Evolutionary conservation across 306 rosid genomes (phyloP).

Genomic region (Lathyrus aphaca): DNA sequence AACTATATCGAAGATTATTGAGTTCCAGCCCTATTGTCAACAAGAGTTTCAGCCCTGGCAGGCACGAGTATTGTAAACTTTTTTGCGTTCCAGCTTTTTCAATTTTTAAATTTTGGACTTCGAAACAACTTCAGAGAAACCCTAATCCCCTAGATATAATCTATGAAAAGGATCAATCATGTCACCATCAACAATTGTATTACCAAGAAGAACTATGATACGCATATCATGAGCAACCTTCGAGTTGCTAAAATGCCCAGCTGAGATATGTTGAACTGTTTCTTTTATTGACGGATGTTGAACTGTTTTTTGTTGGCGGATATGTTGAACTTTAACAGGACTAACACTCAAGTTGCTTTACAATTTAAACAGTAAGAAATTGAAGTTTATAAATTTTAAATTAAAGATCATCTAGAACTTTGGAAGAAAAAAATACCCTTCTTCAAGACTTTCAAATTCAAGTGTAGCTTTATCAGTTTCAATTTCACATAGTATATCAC

Average conservation of each 20-base stretch:
- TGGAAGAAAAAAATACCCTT: slow-evolving; percentile 66
- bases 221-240: background rate
- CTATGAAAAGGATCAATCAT: background rate
- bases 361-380: slow-evolving; percentile 5
- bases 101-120: too few relatives aligned
- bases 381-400: slow-evolving; percentile 14
- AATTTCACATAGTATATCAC: slow-evolving; percentile 91
- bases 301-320: background rate
- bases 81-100: too few relatives aligned
- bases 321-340: background rate
- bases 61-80: too few relatives aligned
- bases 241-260: background rate
- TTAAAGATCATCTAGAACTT: slow-evolving; percentile 30
- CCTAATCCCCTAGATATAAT: too few relatives aligned
- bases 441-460: slow-evolving; percentile 96
- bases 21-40: too few relatives aligned
- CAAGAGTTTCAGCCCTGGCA: too few relatives aligned
- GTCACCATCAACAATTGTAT: background rate
- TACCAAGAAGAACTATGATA: background rate
- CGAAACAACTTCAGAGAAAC: too few relatives aligned
- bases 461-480: slow-evolving; percentile 98
- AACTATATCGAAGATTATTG: too few relatives aligned
- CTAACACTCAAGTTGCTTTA: background rate
- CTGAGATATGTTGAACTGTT: background rate
- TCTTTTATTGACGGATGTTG: background rate